Base-by-base conservation (phyloP, 371 early-diverging fungal species). In the Mycotypha africana region DNA sequence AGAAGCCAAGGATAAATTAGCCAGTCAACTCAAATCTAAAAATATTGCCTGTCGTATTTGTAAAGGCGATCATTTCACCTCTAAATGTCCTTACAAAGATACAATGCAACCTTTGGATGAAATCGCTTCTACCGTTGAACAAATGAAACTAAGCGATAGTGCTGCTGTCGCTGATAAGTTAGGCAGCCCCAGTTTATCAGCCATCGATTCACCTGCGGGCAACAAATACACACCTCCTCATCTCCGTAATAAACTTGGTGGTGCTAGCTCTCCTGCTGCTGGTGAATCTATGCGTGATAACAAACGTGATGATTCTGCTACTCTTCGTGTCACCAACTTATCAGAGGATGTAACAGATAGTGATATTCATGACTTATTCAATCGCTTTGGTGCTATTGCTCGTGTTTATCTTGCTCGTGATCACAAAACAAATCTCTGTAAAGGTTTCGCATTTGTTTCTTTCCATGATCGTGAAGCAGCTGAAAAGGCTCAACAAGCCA, bases 61-160 rank as follows among this genome's bases (percentile, higher is more conserved):
- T 78, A 91, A 93, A 58, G 94, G 95, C 50, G 92, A 89, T 49
- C 98, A 97, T 78, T 95, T 87, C 70, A 96, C 98, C 23, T 74
- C 85, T 51, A 91, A 91, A 69, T 97, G 98, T 82, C 98, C 98
- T 41, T 95, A 91, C 86, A 97, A 96, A 76, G 93, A 93, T 64
- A 88, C 93, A 4, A 72, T 92, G 62, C 81, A 79, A 45, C 88
- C 89, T 10, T 55, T 84, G 51, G 78, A 84, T 49, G 84, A 80
- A 38, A 67, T 74, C 44, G 61, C 69, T 36, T 58, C 62, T 37
- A 64, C 74, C 35, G 51, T 73, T 45, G 68, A 73, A 51, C 49
- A 55, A 35, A 70, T 67, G 38, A 73, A 69, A 43, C 43, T 59
- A n/a, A 70, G 68, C 40, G 45, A 51, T 46, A 33, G 15, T 21